phyloP scores from a whole-genome alignment of 306 rosid species.

The Vicia sativa region DNA sequence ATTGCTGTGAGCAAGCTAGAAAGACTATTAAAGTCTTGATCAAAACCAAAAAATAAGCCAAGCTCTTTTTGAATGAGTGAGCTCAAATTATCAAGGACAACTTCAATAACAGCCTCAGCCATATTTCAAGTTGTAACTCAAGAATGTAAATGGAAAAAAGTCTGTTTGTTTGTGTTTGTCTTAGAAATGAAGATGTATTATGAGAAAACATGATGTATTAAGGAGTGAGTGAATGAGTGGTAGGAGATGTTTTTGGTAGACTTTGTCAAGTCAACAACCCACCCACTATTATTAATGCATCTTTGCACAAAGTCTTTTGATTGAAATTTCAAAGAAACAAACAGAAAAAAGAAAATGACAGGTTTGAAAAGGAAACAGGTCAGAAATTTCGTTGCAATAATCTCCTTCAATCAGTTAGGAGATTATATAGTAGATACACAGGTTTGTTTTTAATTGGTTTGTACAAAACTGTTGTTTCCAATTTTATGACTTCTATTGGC shows the following conservation, averaged over 20 bases:
- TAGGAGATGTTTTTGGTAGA: no score
- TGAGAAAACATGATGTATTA: not conserved
- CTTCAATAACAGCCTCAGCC: not conserved
- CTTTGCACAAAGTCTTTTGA: no score
- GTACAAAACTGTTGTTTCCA: no score
- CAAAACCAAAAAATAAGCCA: not conserved
- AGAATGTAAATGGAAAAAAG: not conserved
- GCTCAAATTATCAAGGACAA: not conserved
- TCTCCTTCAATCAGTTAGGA: no score
- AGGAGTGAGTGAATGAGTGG: not conserved
- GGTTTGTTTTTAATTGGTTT: no score
- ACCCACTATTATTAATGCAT: not conserved
- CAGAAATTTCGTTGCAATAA: no score
- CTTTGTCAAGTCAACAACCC: not conserved
- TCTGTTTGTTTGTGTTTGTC: not conserved
- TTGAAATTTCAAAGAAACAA: not conserved
- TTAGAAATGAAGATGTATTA: no score
- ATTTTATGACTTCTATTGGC: no score
- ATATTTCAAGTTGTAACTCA: no score
- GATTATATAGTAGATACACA: no score
- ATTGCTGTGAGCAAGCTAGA: constrained; percentile 18
- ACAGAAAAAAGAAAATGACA: no score
- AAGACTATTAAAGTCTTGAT: constrained; percentile 4
- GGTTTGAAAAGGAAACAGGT: no score
- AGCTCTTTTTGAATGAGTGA: constrained; percentile 8